Conservation (phyloP, 2,329 filamentous ascomycete species). For the Arthrobotrys entomopaga region DNA sequence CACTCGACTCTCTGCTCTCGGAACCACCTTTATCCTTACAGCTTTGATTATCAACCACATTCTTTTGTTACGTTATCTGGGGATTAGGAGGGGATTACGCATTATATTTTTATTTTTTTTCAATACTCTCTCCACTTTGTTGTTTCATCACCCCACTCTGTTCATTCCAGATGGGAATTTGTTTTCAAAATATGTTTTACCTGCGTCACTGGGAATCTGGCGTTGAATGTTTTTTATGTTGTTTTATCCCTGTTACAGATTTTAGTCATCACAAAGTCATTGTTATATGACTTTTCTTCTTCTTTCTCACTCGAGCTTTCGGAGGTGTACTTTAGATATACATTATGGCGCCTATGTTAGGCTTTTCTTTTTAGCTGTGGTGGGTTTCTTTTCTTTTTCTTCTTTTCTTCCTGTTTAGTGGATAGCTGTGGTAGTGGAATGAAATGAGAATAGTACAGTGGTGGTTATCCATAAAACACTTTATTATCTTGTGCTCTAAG, state of each 20-base stretch:
- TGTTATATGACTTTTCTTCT: slow-evolving; percentile 11
- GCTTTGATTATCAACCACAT: too few species aligned
- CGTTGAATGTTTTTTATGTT: slow-evolving; percentile 14
- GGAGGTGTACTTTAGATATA: slow-evolving; percentile 20
- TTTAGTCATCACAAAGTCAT: slow-evolving; percentile 22
- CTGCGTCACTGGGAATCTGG: slow-evolving; percentile 1
- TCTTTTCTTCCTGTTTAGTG: neutral
- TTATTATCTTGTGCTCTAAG: too few species aligned
- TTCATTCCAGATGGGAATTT: neutral
- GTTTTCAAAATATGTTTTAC: neutral
- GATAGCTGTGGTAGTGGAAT: too few species aligned
- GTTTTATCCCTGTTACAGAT: slow-evolving; percentile 7
- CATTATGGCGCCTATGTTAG: slow-evolving; percentile 8
- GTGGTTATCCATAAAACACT: too few species aligned
- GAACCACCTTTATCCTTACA: too few species aligned
- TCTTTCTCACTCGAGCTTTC: neutral
- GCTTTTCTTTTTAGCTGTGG: neutral
- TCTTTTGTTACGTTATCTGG: too few species aligned
- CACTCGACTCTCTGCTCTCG: too few species aligned
- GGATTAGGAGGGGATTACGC: too few species aligned
- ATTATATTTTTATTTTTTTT: too few species aligned
- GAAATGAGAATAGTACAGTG: too few species aligned
- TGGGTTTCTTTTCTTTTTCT: neutral
- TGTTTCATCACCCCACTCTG: neutral
- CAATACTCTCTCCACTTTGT: neutral